Evolutionary conservation across 768 basidiomycete genomes (phyloP).

Genomic region (Cyathus striatus): DNA sequence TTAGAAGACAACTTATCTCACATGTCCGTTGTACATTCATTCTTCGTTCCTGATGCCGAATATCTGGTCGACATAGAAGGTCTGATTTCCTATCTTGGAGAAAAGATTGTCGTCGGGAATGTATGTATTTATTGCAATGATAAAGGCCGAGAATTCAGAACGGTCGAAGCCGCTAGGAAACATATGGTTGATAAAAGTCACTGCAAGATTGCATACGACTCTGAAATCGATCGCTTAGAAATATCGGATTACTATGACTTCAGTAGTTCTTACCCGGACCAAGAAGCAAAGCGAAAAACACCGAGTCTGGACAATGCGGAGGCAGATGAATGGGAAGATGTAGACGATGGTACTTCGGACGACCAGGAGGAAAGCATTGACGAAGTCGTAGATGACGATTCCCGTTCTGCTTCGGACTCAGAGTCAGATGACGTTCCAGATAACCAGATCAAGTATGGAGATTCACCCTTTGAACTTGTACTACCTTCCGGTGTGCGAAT

Average conservation of each 20-base stretch:
- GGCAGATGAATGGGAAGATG: constrained; percentile 29
- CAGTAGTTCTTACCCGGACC: constrained; percentile 66
- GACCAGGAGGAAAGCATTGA: constrained; percentile 44
- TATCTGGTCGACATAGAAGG: constrained; percentile 83
- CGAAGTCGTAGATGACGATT: constrained; percentile 35
- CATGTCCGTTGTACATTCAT: constrained; percentile 86
- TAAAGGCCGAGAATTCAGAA: constrained; percentile 75
- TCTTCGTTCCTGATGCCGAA: constrained; percentile 93
- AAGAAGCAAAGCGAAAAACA: constrained; percentile 20
- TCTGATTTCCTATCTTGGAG: constrained; percentile 79
- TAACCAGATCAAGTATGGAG: constrained; percentile 67
- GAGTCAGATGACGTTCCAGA: constrained; percentile 36
- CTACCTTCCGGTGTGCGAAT: constrained; percentile 91
- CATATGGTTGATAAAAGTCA: constrained; percentile 97
- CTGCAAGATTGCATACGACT: constrained; percentile 92
- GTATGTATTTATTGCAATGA: constrained; percentile 90
- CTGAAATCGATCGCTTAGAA: constrained; percentile 75
- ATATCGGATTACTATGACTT: constrained; percentile 95
- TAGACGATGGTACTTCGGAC: constrained; percentile 32
- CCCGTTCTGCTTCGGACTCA: constrained; percentile 12
- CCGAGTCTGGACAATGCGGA: constrained; percentile 15
- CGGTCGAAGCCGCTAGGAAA: constrained; percentile 82
- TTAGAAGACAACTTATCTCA: constrained; percentile 72
- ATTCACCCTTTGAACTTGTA: constrained; percentile 81
- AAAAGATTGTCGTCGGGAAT: constrained; percentile 92